phyloP scores from a whole-genome alignment of 371 early-diverging fungal genomes.

The Mucor saturninus region DNA sequence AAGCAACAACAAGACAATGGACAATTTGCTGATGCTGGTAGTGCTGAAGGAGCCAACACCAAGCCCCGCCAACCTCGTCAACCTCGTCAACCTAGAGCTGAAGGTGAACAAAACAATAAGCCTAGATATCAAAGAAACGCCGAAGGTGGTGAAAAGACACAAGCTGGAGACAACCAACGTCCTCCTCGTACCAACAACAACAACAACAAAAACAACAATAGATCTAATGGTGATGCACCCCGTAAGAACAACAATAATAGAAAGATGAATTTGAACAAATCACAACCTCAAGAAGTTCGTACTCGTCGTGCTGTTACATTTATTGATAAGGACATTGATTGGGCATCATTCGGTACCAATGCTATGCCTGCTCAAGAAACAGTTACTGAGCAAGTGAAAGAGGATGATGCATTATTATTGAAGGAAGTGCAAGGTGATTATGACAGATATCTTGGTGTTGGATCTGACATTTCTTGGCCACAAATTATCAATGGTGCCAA shows the following conservation, averaged over 20 bases:
- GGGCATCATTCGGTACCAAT: constrained; percentile 34
- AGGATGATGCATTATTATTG: constrained; percentile 18
- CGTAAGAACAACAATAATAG: constrained; percentile 2
- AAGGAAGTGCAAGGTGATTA: constrained; percentile 42
- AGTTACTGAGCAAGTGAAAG: constrained; percentile 14
- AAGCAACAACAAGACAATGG: constrained; percentile 14
- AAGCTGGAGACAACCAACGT: constrained; percentile 6
- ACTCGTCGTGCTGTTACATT: constrained; percentile 45
- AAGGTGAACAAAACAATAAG: not conserved
- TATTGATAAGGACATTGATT: constrained; percentile 53
- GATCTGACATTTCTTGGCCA: constrained; percentile 30
- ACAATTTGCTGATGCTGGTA: constrained; percentile 41
- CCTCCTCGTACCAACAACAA: constrained; percentile 11
- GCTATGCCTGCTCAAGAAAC: not conserved
- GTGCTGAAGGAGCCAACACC: constrained; percentile 4
- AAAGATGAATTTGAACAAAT: constrained; percentile 4
- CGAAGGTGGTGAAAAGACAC: not conserved
- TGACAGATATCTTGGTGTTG: constrained; percentile 33
- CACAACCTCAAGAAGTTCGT: constrained; percentile 28
- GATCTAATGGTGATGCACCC: constrained; percentile 1
- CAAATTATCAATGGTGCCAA: constrained; percentile 20
- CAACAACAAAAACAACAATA: constrained; percentile 17
- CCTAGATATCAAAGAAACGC: not conserved
- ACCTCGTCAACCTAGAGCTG: constrained; percentile 15
- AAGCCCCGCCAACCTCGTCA: constrained; percentile 5